A percentile compares a stretch with the other conserved stretches of the same genome.
These are phyloP conservation scores for Tetragonia tetragonoides DNA, from an alignment of 148 eudicot species.

Conservation along the genomic window DNA sequence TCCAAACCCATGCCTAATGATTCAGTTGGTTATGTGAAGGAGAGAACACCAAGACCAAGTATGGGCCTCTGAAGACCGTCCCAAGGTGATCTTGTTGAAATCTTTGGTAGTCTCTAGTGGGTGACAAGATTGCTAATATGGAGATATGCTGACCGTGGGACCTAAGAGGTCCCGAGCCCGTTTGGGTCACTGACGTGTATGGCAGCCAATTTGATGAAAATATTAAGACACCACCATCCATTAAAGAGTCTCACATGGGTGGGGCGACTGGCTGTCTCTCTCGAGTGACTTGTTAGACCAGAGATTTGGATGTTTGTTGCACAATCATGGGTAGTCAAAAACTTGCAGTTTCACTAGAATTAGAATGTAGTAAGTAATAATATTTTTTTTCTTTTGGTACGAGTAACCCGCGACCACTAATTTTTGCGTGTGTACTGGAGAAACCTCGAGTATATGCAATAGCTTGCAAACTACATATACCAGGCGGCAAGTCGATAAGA, in stretches of 20 bases:
- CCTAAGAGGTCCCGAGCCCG: slow-evolving; percentile 5
- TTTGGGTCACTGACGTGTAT: slow-evolving; percentile 22
- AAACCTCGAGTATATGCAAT: too few relatives aligned
- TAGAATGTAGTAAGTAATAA: background rate
- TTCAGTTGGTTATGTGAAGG: slow-evolving; percentile 2
- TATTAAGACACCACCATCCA: background rate
- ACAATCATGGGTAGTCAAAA: background rate
- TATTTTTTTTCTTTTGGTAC: too few relatives aligned
- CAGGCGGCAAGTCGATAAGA: too few relatives aligned
- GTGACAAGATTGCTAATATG: slow-evolving; percentile 8
- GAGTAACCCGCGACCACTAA: too few relatives aligned
- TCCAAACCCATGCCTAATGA: slow-evolving; percentile 11
- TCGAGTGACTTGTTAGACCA: slow-evolving; percentile 12
- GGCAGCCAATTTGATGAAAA: slow-evolving; percentile 15
- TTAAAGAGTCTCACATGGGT: slow-evolving; percentile 27
- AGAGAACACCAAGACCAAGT: background rate
- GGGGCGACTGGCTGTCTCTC: slow-evolving; percentile 33
- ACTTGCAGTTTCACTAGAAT: background rate
- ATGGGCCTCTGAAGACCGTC: slow-evolving; percentile 6
- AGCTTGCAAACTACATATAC: too few relatives aligned
- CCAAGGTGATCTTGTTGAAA: background rate
- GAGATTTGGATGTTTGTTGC: slow-evolving; percentile 3
- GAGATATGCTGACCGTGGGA: slow-evolving; percentile 14
- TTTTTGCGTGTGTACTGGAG: too few relatives aligned
- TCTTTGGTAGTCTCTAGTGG: slow-evolving; percentile 22